Evolutionary conservation across 345 rosid species (phyloP).

Genomic region (Xanthoceras sorbifolium): DNA sequence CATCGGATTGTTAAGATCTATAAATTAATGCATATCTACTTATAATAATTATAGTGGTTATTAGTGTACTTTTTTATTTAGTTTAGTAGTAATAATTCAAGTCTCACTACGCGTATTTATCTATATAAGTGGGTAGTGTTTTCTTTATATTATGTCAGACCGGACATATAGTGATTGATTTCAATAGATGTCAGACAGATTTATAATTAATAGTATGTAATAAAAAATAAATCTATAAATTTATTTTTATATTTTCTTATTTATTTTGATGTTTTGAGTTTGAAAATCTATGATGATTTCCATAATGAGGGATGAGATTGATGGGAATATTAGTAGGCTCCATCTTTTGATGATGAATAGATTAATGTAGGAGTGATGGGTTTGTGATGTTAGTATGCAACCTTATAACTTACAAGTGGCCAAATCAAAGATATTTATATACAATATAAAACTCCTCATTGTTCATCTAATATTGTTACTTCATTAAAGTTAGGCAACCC

Average conservation of each 20-base stretch:
- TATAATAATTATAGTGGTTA: no score
- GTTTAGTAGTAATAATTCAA: no score
- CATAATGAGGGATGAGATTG: constrained; percentile 30
- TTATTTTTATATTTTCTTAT: constrained; percentile 1
- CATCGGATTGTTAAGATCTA: no score
- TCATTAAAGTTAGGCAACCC: constrained; percentile 22
- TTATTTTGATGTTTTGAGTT: background rate
- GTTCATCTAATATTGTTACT: background rate
- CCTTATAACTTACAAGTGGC: constrained; percentile 12
- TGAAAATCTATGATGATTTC: background rate
- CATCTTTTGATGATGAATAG: background rate
- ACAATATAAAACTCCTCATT: background rate
- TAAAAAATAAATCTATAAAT: constrained; percentile 10
- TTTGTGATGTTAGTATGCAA: constrained; percentile 14
- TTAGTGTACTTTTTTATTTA: no score
- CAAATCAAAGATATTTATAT: background rate
- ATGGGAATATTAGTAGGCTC: constrained; percentile 25
- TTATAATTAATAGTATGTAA: no score
- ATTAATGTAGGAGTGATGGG: constrained; percentile 16
- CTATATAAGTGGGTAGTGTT: no score
- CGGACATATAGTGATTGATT: no score
- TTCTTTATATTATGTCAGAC: no score
- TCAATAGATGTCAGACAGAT: no score
- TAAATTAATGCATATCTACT: no score
- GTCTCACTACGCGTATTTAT: no score